These are phyloP conservation scores for Leccinum olivaceopallidum DNA, from an alignment of 768 basidiomycete species.

Conservation along the genomic window DNA sequence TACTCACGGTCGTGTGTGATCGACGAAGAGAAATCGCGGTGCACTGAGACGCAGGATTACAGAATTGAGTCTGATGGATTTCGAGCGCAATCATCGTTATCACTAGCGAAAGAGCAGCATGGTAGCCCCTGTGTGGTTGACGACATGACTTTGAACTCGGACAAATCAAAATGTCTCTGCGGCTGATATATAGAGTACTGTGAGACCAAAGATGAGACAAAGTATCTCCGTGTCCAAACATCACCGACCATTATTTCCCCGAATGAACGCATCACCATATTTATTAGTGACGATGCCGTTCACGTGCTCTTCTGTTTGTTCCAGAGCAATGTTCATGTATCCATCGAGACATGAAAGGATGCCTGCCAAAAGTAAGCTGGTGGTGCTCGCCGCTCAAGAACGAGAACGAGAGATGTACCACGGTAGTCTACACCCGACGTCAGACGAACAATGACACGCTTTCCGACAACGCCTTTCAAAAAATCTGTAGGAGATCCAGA, in stretches of 20 bases:
- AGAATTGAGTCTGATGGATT: not conserved
- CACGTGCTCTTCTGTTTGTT: slow-evolving; percentile 96
- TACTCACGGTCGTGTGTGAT: not conserved
- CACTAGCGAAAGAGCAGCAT: not conserved
- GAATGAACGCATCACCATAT: slow-evolving; percentile 95
- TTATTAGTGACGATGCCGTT: slow-evolving; percentile 83
- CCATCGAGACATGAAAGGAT: slow-evolving; percentile 94
- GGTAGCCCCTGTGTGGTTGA: not conserved
- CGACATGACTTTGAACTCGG: not conserved
- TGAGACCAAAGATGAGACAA: not conserved
- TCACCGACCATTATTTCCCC: slow-evolving; percentile 84
- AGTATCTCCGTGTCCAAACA: too few species aligned
- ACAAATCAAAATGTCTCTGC: slow-evolving; percentile 52
- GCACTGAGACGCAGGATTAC: not conserved
- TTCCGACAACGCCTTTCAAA: slow-evolving; percentile 95
- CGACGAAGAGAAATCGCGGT: not conserved
- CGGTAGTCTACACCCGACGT: slow-evolving; percentile 93
- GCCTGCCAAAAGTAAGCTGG: slow-evolving; percentile 47
- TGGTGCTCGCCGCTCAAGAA: not conserved
- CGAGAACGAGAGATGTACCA: slow-evolving; percentile 48
- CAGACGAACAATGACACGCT: slow-evolving; percentile 87
- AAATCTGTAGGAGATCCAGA: slow-evolving; percentile 92
- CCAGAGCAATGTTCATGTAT: slow-evolving; percentile 98
- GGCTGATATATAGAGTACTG: slow-evolving; percentile 80
- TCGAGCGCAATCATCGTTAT: not conserved